A percentile compares a stretch with the other conserved stretches of the same genome.
Conservation (phyloP, 1,139 yeast genomes). For the Taphrina populina region DNA sequence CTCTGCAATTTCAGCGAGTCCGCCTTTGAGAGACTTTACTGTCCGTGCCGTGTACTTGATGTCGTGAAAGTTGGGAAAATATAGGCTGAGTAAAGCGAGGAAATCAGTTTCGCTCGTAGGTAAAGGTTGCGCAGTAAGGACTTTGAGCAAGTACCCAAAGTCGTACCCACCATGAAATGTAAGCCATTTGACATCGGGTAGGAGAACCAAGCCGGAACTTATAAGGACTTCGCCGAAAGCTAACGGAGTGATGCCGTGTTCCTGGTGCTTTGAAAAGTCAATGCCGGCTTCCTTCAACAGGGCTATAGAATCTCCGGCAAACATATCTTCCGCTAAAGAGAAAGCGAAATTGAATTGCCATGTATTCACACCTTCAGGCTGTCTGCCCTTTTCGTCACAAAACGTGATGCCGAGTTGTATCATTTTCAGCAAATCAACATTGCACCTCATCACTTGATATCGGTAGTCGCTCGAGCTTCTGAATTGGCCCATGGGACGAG, state of each 20-base stretch:
- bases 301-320: constrained; percentile 71
- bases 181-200: constrained; percentile 76
- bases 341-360: constrained; percentile 95
- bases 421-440: constrained; percentile 80
- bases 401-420: constrained; percentile 87
- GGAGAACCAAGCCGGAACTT: constrained; percentile 80
- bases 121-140: constrained; percentile 70
- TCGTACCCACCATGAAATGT: constrained; percentile 95
- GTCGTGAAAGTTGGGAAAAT: constrained; percentile 82
- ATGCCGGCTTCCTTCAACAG: constrained; percentile 77
- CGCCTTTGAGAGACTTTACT: constrained; percentile 44
- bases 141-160: constrained; percentile 79
- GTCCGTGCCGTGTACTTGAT: constrained; percentile 70
- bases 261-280: constrained; percentile 72
- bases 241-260: constrained; percentile 74
- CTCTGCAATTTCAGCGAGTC: constrained; percentile 52
- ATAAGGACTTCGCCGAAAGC: constrained; percentile 81
- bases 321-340: constrained; percentile 72
- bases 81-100: constrained; percentile 65
- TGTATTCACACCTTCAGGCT: constrained; percentile 59
- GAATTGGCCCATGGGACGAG: constrained; percentile 95
- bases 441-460: constrained; percentile 88
- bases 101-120: constrained; percentile 83
- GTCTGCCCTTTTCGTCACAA: constrained; percentile 72
- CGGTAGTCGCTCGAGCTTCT: constrained; percentile 89